Conservation (phyloP, 2,329 filamentous ascomycete genomes). For the Xylaria sp. region DNA sequence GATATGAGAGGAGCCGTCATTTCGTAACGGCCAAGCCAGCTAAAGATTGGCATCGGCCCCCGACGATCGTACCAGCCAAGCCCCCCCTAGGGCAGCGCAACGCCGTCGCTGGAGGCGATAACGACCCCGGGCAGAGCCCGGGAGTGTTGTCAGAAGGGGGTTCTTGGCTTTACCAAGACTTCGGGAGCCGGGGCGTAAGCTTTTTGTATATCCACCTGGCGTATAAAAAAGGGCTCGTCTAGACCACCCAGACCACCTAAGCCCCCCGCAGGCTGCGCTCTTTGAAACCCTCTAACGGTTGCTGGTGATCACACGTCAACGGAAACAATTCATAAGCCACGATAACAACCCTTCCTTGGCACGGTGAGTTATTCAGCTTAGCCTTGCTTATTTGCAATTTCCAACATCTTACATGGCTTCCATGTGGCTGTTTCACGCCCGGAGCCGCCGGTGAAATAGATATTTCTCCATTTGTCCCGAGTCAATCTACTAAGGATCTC, state of each 20-base stretch:
- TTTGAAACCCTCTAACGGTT: neutral
- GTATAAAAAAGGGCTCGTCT: no score
- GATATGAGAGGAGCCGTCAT: constrained; percentile 1
- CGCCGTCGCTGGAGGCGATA: neutral
- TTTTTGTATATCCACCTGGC: neutral
- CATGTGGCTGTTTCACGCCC: neutral
- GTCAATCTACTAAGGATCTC: neutral
- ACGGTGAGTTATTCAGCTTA: neutral
- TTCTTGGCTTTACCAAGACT: constrained; percentile 15
- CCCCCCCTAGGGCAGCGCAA: neutral
- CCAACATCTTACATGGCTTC: neutral
- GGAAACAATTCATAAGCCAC: neutral
- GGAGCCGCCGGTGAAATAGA: neutral
- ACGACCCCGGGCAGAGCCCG: neutral
- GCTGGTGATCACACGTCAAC: neutral
- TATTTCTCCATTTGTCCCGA: neutral
- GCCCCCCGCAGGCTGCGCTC: neutral
- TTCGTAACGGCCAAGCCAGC: constrained; percentile 25
- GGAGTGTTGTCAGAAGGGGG: constrained; percentile 18
- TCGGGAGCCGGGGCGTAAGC: neutral
- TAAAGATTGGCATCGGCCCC: constrained; percentile 2
- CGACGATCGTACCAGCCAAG: constrained; percentile 5
- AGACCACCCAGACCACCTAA: constrained; percentile 1
- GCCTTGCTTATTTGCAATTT: neutral
- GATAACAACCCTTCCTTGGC: neutral